Evolutionary conservation across 768 basidiomycete genomes (phyloP).

Genomic region (Trametes cinnabarina): DNA sequence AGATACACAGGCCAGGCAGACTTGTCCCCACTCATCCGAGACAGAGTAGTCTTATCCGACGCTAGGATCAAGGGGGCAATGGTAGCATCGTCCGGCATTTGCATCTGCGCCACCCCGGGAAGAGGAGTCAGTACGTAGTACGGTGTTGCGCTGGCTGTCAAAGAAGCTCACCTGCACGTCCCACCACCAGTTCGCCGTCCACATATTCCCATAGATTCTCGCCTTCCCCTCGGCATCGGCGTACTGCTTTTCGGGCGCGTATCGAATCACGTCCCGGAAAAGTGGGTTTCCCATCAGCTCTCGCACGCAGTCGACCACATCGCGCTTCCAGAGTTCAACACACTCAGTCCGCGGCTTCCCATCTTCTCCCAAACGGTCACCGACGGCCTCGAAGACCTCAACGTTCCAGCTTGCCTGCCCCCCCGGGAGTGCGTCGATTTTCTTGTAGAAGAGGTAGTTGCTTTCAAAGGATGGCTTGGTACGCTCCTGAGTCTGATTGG

Average conservation of each 20-base stretch:
- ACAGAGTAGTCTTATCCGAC: constrained; percentile 32
- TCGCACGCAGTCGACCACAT: constrained; percentile 37
- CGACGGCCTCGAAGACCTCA: constrained; percentile 12
- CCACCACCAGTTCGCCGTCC: constrained; percentile 53
- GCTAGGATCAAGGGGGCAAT: constrained; percentile 30
- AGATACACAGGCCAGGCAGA: constrained; percentile 35
- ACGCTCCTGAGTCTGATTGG: constrained; percentile 8
- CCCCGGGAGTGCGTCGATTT: constrained; percentile 20
- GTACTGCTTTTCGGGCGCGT: constrained; percentile 38
- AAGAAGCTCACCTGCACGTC: constrained; percentile 38
- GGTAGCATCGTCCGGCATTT: constrained; percentile 25
- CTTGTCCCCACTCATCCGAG: constrained; percentile 27
- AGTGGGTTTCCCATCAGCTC: constrained; percentile 36
- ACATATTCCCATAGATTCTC: constrained; percentile 39
- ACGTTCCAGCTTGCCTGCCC: constrained; percentile 18
- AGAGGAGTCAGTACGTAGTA: neutral
- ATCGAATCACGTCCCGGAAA: constrained; percentile 26
- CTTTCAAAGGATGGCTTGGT: constrained; percentile 20
- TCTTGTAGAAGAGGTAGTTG: constrained; percentile 19
- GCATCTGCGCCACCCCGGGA: neutral
- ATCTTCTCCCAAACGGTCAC: constrained; percentile 17
- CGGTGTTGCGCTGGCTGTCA: neutral
- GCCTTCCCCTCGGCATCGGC: constrained; percentile 23
- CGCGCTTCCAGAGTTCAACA: constrained; percentile 34
- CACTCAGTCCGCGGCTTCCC: constrained; percentile 20